Base-by-base conservation (phyloP, 371 early-diverging fungal genomes). In the Dinochytrium kinnereticum region DNA sequence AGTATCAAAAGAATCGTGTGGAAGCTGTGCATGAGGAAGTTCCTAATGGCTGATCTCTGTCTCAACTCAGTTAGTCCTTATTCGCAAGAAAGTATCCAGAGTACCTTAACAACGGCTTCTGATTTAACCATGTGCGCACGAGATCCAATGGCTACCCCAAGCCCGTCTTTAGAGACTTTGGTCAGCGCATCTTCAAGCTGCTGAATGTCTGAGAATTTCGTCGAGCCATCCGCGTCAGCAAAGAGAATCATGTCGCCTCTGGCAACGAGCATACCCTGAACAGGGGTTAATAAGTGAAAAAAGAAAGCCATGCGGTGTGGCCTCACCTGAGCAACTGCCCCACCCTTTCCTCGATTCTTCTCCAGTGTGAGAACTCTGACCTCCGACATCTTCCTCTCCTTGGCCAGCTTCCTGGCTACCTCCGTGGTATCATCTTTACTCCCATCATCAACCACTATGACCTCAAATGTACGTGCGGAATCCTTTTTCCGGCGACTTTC, bases 221-320 rank as follows among this genome's bases (percentile, higher is more conserved):
- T 95, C 0, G 98, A 97, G 28, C 97, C 98, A 81, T 98, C 98
- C 0, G 98, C 97, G 82, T 98, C 98, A 21, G 94, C 96, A 89
- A 98, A 95, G 70, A 98, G 80, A 40, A 96, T 79, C 40, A 77
- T 77, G 59, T 91, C 83, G 15, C 97, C 98, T n/a, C 92, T 85
- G 24, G 94, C 87, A 55, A 82, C 83, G 66, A 94, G 81, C 82
- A 96, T 90, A 5, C 98, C 98, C 92, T 93, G 72, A 7, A 17
- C 55, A 53, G 26, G 26, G 26, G 24, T 21, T 53, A 15, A 44
- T 59, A 26, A 1, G 28, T 44, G 44, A 24, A 51, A 50, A 31
- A 68, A 69, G n/a, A n/a, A n/a, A n/a, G n/a, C n/a, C n/a, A n/a
- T n/a, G n/a, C n/a, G n/a, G n/a, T n/a, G n/a, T n/a, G n/a, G n/a